phyloP scores from a whole-genome alignment of 2,329 filamentous ascomycete genomes.

The Pestalotiopsis sp. region DNA sequence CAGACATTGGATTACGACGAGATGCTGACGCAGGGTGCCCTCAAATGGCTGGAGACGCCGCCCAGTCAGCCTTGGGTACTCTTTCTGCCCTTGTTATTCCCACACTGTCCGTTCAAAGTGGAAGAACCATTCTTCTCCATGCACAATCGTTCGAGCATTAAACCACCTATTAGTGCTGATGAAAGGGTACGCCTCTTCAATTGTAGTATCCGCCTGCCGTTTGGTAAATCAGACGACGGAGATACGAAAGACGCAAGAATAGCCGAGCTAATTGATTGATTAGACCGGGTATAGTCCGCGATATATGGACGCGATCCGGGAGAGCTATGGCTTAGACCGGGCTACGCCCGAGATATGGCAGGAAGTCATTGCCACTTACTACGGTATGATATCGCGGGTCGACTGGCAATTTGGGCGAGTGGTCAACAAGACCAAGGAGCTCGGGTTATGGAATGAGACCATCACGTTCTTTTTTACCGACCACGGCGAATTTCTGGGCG shows the following conservation, averaged over 20 bases:
- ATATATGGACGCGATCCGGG: conserved; percentile 40
- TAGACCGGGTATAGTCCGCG: conserved; percentile 43
- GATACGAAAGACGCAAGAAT: not conserved
- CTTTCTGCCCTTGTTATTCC: conserved; percentile 43
- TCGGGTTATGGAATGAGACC: conserved; percentile 36
- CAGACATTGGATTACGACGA: conserved; percentile 46
- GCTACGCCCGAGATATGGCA: conserved; percentile 35
- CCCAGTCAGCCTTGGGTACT: conserved; percentile 43
- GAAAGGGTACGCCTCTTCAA: not conserved
- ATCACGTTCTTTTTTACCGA: conserved; percentile 46
- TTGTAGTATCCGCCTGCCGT: not conserved
- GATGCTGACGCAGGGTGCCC: conserved; percentile 37
- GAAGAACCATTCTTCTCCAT: conserved; percentile 49
- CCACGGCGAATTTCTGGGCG: conserved; percentile 48
- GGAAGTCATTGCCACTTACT: conserved; percentile 45
- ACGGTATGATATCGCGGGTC: conserved; percentile 42
- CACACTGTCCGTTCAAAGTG: conserved; percentile 46
- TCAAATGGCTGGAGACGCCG: conserved; percentile 43
- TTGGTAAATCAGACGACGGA: not conserved
- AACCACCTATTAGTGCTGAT: not conserved
- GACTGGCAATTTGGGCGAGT: conserved; percentile 47
- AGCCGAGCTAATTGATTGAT: not conserved
- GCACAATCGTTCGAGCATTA: conserved; percentile 37
- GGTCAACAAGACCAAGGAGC: conserved; percentile 32
- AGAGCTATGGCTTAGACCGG: conserved; percentile 36